Evolutionary conservation across 306 rosid genomes (phyloP).

Genomic region (Vigna nakashimae): DNA sequence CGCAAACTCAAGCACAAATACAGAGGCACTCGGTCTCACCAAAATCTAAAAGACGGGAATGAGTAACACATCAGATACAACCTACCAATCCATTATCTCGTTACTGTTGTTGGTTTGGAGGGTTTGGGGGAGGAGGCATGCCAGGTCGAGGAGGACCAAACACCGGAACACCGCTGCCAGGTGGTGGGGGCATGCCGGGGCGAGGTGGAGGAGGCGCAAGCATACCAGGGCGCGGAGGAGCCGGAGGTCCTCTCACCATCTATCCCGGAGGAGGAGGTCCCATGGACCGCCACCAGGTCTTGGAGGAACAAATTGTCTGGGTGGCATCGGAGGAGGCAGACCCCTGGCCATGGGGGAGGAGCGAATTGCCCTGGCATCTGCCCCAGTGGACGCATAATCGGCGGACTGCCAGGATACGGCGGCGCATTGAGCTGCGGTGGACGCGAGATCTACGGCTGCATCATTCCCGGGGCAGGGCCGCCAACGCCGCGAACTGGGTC

Average conservation of each 20-base stretch:
- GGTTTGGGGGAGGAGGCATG: slow-evolving; percentile 86
- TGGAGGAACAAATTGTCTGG: too few relatives aligned
- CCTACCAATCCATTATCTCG: slow-evolving; percentile 40
- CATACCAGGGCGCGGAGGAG: slow-evolving; percentile 89
- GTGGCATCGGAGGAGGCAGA: too few relatives aligned
- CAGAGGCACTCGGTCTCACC: background rate
- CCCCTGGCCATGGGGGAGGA: too few relatives aligned
- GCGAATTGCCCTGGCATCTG: too few relatives aligned
- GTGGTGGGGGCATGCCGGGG: slow-evolving; percentile 98
- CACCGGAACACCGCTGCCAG: slow-evolving; percentile 78
- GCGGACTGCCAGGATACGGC: too few relatives aligned
- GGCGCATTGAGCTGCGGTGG: too few relatives aligned
- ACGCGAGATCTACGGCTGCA: too few relatives aligned
- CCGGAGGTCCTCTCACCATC: slow-evolving; percentile 95
- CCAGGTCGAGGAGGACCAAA: slow-evolving; percentile 90
- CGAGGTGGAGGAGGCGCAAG: slow-evolving; percentile 73
- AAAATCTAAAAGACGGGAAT: background rate
- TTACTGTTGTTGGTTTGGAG: slow-evolving; percentile 80
- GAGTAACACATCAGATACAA: slow-evolving; percentile 2
- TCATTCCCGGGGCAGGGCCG: too few relatives aligned
- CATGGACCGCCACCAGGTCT: slow-evolving; percentile 66
- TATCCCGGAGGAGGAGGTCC: slow-evolving; percentile 98
- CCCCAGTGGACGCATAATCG: too few relatives aligned
- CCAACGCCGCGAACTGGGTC: too few relatives aligned
- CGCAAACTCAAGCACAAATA: background rate